Evolutionary conservation across 2,329 filamentous ascomycete species (phyloP).

Genomic region (Cladophialophora chaetospira): DNA sequence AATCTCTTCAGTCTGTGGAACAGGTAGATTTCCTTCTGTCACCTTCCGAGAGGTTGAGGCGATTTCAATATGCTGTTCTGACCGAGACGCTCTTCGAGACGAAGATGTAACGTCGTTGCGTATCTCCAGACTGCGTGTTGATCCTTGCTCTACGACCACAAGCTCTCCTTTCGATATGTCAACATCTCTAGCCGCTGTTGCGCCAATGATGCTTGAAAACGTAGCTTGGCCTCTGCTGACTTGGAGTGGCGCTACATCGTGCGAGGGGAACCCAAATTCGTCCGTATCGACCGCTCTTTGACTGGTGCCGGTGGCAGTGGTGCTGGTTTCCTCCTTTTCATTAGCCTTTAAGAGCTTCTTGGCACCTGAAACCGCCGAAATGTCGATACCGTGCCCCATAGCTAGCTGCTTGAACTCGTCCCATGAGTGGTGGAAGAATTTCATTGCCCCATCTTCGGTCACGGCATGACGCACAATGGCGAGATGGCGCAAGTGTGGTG

Average conservation of each 20-base stretch:
- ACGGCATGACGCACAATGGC: constrained; percentile 58
- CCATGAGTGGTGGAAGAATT: constrained; percentile 59
- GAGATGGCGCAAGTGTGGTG: constrained; percentile 58
- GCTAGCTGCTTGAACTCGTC: constrained; percentile 57
- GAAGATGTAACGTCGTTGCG: constrained; percentile 1
- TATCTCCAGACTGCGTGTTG: constrained; percentile 32
- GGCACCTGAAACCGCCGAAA: constrained; percentile 20
- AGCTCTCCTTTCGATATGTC: constrained; percentile 40
- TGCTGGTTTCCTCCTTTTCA: not conserved
- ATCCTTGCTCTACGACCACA: constrained; percentile 37
- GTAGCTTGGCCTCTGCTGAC: constrained; percentile 46
- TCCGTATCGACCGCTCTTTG: constrained; percentile 36
- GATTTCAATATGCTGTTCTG: not conserved
- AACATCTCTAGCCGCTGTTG: constrained; percentile 40
- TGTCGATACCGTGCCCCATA: constrained; percentile 43
- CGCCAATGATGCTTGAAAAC: constrained; percentile 44
- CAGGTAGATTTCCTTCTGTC: not conserved
- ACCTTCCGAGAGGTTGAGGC: not conserved
- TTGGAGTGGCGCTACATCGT: constrained; percentile 39
- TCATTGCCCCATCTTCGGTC: constrained; percentile 49
- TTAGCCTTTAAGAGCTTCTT: constrained; percentile 13
- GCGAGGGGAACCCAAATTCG: constrained; percentile 50
- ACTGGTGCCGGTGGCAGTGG: not conserved
- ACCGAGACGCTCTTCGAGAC: not conserved
- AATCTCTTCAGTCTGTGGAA: constrained; percentile 1